Base-by-base conservation (phyloP, 768 basidiomycete species). In the Rhodotorula kratochvilovae region DNA sequence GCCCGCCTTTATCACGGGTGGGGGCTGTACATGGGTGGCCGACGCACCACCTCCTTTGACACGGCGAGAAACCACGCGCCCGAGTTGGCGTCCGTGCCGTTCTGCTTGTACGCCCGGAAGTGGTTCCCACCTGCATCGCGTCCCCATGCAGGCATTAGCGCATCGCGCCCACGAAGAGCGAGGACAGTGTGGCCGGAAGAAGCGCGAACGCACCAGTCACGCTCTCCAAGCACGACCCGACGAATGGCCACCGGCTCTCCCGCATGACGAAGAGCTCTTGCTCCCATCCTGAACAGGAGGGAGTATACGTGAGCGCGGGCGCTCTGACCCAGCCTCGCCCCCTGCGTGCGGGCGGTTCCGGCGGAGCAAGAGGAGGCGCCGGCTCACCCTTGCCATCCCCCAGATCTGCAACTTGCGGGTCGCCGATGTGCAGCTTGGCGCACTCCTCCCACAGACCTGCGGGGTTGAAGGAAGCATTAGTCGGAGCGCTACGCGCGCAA, bases 221-320 rank as follows among this genome's bases (percentile, higher is more conserved):
- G 76, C 87, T 90, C 83, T 93, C 91, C 89, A 91, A 91, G 80
- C 91, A 93, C 0, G 90, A 90, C 36, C 91, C 91, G 84, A 86
- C 87, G 71, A 70, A 69, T 5, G 57, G 57, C 80, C 90, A 54
- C 3, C 56, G 91, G 71, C 87, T 83, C 75, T 93, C 91, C 33
- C 91, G 86, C 33, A 87, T 88, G 58, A 92, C 85, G 78, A 87
- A 85, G 71, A 87, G 84, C 78, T 93, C 88, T 1, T 81, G 79
- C 78, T 88, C 87, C 76, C 84, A 84, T 5, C 87, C 67, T 72
- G 43, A 1, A n/a, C 23, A 51, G 6, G 33, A 54, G 31, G n/a
- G 10, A 53, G 51, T 10, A 8, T 5, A 12, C n/a, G 53, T 54
- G 25, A 13, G 48, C 27, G 21, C n/a, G n/a, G n/a, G n/a, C n/a